A percentile compares a stretch with the other conserved stretches of the same genome.
phyloP scores from a whole-genome alignment of 345 rosid species.

The Theobroma cacao region DNA sequence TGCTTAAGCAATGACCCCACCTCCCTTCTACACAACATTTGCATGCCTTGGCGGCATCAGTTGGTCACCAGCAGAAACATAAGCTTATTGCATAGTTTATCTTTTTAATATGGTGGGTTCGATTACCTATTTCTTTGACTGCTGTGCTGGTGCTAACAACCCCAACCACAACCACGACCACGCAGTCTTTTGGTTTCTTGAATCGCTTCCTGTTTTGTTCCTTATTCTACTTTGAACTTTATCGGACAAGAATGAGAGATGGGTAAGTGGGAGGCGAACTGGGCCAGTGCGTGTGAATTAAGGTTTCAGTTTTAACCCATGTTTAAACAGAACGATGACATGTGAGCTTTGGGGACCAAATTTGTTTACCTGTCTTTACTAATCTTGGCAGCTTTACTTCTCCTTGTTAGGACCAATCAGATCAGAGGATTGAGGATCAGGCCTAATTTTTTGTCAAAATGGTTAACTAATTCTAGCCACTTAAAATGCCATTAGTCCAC shows the following conservation, averaged over 20 bases:
- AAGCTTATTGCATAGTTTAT: neutral
- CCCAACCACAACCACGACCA: conserved; percentile 30
- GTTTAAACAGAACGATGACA: neutral
- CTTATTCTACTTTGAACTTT: neutral
- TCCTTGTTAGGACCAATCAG: neutral
- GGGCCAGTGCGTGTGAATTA: conserved; percentile 15
- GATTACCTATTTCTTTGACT: conserved; percentile 49
- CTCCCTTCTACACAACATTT: conserved; percentile 3
- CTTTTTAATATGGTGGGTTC: conserved; percentile 23
- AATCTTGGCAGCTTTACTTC: neutral
- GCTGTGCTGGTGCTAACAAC: conserved; percentile 22
- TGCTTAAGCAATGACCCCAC: conserved; percentile 22
- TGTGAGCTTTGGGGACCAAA: neutral
- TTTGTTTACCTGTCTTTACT: neutral
- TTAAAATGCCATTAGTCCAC: neutral
- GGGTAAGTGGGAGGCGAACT: neutral
- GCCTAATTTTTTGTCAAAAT: neutral
- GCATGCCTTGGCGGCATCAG: conserved; percentile 25
- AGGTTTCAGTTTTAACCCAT: neutral
- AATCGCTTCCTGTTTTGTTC: neutral
- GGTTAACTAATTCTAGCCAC: neutral
- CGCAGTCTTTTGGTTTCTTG: conserved; percentile 15
- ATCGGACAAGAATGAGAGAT: neutral
- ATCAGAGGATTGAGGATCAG: neutral
- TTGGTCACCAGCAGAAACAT: conserved; percentile 32